Percentiles rank a stretch among this genome's conserved stretches.
phyloP scores from a whole-genome alignment of 2,329 filamentous ascomycete species.

The Xylariaceae sp. region DNA sequence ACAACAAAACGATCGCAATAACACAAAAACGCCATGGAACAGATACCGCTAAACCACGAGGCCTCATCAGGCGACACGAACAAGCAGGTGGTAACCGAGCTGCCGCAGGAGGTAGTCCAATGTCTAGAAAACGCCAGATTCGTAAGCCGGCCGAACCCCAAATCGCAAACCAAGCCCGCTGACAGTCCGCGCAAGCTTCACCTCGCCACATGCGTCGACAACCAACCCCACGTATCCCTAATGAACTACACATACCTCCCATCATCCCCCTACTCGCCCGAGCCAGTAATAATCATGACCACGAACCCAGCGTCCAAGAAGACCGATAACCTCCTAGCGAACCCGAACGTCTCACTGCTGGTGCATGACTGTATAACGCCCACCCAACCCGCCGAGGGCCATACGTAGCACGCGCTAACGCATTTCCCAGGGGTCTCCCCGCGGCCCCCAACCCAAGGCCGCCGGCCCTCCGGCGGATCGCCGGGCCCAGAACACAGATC shows the following conservation, averaged over 20 bases:
- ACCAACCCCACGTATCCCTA: conserved; percentile 85
- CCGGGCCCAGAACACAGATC: conserved; percentile 63
- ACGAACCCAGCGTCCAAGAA: conserved; percentile 76
- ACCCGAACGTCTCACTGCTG: conserved; percentile 86
- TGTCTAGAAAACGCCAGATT: conserved; percentile 94
- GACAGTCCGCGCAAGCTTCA: conserved; percentile 67
- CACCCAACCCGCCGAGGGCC: neutral
- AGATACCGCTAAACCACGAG: conserved; percentile 70
- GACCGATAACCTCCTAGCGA: conserved; percentile 74
- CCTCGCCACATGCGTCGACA: conserved; percentile 81
- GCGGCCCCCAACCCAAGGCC: conserved; percentile 70
- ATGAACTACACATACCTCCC: conserved; percentile 99
- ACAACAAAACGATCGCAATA: neutral
- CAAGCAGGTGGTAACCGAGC: conserved; percentile 61
- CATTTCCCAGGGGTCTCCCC: conserved; percentile 69
- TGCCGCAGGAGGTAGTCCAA: conserved; percentile 81
- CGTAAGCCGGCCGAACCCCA: conserved; percentile 47
- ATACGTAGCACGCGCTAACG: neutral
- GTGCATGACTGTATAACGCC: conserved; percentile 74
- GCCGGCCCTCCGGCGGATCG: conserved; percentile 56
- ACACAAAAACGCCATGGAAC: conserved; percentile 44
- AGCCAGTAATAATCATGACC: conserved; percentile 93
- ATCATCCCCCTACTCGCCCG: conserved; percentile 61
- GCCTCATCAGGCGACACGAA: conserved; percentile 69
- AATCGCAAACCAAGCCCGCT: conserved; percentile 6